Evolutionary conservation across 2,329 filamentous ascomycete species (phyloP).

Genomic region (Raffaelea ambrosiae): DNA sequence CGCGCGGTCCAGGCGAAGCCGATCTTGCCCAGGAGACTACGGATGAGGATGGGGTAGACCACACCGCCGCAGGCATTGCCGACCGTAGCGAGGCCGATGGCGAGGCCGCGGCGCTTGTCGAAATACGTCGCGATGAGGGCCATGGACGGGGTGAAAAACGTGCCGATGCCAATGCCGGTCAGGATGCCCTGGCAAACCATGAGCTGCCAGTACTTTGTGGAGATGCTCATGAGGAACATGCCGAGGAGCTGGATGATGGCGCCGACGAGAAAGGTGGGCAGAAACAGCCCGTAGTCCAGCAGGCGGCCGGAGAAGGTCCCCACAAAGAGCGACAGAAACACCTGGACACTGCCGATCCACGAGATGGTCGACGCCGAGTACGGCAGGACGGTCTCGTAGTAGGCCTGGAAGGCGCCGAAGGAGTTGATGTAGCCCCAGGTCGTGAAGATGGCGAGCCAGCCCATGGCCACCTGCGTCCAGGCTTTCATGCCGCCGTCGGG

Average conservation of each 20-base stretch:
- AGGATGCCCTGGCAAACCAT: slow-evolving; percentile 47
- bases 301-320: slow-evolving; percentile 34
- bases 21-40: slow-evolving; percentile 16
- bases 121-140: slow-evolving; percentile 46
- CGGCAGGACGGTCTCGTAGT: slow-evolving; percentile 19
- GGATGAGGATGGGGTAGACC: slow-evolving; percentile 15
- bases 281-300: slow-evolving; percentile 37
- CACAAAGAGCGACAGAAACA: slow-evolving; percentile 32
- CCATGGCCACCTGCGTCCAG: neutral
- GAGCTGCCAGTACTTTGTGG: slow-evolving; percentile 34
- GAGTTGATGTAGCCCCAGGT: slow-evolving; percentile 3
- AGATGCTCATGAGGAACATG: neutral
- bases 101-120: slow-evolving; percentile 20
- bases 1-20: slow-evolving; percentile 15
- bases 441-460: neutral
- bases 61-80: slow-evolving; percentile 31
- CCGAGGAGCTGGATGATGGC: slow-evolving; percentile 18
- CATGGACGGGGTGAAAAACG: slow-evolving; percentile 45
- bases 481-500: neutral
- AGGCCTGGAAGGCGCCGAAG: slow-evolving; percentile 2
- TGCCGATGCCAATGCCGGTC: slow-evolving; percentile 44
- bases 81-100: slow-evolving; percentile 31
- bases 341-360: slow-evolving; percentile 31
- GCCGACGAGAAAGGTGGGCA: slow-evolving; percentile 19
- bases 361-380: slow-evolving; percentile 11